Conservation (phyloP, 805 yeast genomes). For the Zygosaccharomyces pseudorouxii region DNA sequence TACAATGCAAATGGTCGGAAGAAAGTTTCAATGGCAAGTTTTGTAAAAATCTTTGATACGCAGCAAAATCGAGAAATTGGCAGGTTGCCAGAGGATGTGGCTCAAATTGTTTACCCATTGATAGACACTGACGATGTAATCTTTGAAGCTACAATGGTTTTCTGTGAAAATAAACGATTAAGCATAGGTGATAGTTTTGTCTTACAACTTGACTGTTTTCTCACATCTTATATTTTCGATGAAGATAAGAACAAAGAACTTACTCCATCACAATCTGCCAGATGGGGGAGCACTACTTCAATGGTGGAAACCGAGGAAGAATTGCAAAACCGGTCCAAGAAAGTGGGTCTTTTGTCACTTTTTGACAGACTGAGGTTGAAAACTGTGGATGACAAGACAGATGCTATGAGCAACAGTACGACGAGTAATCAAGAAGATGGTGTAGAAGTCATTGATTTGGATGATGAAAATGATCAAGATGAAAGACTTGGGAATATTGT, state of each 20-base stretch:
- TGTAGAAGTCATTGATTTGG: conserved; percentile 34
- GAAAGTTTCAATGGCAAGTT: conserved; percentile 30
- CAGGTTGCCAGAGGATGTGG: conserved; percentile 65
- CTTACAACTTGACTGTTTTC: conserved; percentile 62
- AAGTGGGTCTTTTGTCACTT: conserved; percentile 49
- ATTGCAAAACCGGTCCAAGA: conserved; percentile 46
- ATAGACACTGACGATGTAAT: conserved; percentile 51
- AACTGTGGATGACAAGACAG: conserved; percentile 14
- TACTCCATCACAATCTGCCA: conserved; percentile 6
- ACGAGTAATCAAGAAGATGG: conserved; percentile 18
- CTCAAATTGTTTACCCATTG: conserved; percentile 56
- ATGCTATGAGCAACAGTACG: neutral
- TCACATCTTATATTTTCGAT: conserved; percentile 39
- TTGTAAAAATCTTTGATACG: conserved; percentile 33
- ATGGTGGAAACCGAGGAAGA: conserved; percentile 52
- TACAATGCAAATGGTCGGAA: conserved; percentile 24
- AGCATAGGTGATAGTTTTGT: conserved; percentile 74
- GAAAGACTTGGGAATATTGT: conserved; percentile 22
- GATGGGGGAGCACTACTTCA: conserved; percentile 19
- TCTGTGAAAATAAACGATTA: conserved; percentile 49
- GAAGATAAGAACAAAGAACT: neutral
- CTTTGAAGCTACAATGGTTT: conserved; percentile 55
- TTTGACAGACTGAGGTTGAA: conserved; percentile 46
- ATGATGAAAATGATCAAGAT: conserved; percentile 41
- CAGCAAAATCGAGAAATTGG: conserved; percentile 57